Evolutionary conservation across 345 rosid genomes (phyloP).

Genomic region (Microcos paniculata): DNA sequence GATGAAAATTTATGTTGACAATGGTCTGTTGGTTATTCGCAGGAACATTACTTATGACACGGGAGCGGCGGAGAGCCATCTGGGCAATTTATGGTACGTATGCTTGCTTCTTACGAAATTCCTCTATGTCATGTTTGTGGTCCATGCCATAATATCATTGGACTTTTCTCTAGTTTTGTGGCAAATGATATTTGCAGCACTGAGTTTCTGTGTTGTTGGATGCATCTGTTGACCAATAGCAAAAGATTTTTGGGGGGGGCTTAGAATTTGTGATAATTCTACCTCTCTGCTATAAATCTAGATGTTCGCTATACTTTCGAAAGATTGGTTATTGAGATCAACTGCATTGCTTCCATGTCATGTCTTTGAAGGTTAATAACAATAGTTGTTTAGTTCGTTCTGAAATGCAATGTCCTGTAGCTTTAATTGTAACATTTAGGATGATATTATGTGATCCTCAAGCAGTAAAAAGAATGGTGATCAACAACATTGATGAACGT

Average conservation of each 20-base stretch:
- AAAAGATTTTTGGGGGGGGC: too few species aligned
- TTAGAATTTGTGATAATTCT: neutral
- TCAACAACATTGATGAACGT: neutral
- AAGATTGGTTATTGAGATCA: neutral
- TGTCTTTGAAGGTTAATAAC: neutral
- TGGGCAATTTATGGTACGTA: slow-evolving; percentile 63
- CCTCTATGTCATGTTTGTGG: neutral
- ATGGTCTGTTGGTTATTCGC: neutral
- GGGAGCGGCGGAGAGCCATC: slow-evolving; percentile 46
- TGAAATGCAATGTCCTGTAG: neutral
- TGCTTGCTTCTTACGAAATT: neutral
- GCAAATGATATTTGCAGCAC: neutral
- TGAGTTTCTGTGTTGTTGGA: neutral
- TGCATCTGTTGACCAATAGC: neutral
- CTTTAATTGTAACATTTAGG: neutral
- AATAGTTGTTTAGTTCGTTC: too few species aligned
- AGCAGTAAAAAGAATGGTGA: neutral
- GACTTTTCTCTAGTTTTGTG: neutral
- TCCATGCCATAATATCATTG: neutral
- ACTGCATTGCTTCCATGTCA: neutral
- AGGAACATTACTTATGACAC: slow-evolving; percentile 59
- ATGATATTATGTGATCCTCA: neutral
- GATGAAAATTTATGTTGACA: neutral
- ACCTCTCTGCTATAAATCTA: neutral
- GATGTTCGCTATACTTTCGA: neutral